Percentiles rank a stretch among this genome's conserved stretches.
phyloP scores from a whole-genome alignment of 257 asterid species.

The Phtheirospermum japonicum region DNA sequence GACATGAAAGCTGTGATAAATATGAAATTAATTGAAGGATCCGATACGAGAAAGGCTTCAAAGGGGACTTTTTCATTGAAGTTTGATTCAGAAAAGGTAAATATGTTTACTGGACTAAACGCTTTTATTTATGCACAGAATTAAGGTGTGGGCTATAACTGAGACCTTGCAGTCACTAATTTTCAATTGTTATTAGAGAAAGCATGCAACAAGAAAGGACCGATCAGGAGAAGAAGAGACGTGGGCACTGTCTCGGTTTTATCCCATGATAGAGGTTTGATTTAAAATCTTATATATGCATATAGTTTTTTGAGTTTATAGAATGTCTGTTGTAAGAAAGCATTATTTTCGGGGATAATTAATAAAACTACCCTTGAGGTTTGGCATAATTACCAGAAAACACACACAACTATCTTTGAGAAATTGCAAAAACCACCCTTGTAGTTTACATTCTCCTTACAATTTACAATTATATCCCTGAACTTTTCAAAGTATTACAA shows the following conservation, averaged over 20 bases:
- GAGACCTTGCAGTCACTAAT: conserved; percentile 37
- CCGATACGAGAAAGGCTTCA: conserved; percentile 47
- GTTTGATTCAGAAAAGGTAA: conserved; percentile 75
- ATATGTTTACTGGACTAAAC: conserved; percentile 11
- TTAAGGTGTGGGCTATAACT: conserved; percentile 14
- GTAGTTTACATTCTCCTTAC: background rate
- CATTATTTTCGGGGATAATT: background rate
- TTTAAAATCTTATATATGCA: conserved; percentile 22
- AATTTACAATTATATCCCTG: background rate
- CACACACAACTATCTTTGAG: background rate
- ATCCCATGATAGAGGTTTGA: conserved; percentile 80
- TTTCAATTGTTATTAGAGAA: conserved; percentile 49
- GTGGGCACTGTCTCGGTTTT: conserved; percentile 78
- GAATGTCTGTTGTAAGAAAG: conserved; percentile 3
- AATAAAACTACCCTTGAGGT: background rate
- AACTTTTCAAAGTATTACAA: background rate
- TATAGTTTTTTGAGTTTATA: conserved; percentile 16
- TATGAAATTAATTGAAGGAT: conserved; percentile 70
- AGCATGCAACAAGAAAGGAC: conserved; percentile 68
- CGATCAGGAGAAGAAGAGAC: conserved; percentile 70
- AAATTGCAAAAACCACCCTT: background rate
- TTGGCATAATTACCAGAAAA: too few relatives aligned
- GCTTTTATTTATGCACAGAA: conserved; percentile 9
- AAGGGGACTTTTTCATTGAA: conserved; percentile 62
- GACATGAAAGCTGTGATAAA: conserved; percentile 85